Conservation (phyloP, 345 rosid genomes). For the Citrus maxima region DNA sequence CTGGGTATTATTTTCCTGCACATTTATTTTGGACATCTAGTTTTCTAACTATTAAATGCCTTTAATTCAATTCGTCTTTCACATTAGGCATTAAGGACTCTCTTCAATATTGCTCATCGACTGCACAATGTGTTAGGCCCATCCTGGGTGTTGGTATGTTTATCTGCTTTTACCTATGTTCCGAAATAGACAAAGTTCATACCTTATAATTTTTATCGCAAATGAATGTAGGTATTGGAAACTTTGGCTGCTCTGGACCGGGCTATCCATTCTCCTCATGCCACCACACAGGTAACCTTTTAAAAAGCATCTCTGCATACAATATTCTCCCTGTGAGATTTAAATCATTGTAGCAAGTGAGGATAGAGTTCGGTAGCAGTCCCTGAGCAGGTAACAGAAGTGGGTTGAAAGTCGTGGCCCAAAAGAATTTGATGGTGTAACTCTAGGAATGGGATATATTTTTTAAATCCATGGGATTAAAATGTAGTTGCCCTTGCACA, state of each 20-base stretch:
- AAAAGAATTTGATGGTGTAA: neutral
- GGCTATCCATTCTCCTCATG: constrained; percentile 95
- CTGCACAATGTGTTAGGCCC: constrained; percentile 94
- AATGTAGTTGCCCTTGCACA: neutral
- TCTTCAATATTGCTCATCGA: constrained; percentile 93
- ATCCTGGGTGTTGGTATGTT: constrained; percentile 98
- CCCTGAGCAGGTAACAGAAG: neutral
- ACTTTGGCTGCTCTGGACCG: constrained; percentile 91
- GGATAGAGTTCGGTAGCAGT: neutral
- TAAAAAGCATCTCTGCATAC: neutral
- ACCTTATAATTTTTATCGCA: constrained; percentile 7
- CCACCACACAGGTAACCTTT: constrained; percentile 78
- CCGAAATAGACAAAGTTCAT: neutral
- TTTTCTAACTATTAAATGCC: constrained; percentile 7
- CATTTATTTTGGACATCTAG: constrained; percentile 5
- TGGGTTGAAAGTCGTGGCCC: neutral
- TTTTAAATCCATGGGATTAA: neutral
- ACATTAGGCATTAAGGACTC: constrained; percentile 85
- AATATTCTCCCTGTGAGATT: neutral
- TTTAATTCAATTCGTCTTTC: constrained; percentile 30
- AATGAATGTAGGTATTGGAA: constrained; percentile 75
- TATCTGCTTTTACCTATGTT: constrained; percentile 19
- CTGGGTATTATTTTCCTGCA: neutral
- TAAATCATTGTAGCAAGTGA: neutral
- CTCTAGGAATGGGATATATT: neutral